Conservation (phyloP, 768 basidiomycete species). For the Pisolithus tinctorius region DNA sequence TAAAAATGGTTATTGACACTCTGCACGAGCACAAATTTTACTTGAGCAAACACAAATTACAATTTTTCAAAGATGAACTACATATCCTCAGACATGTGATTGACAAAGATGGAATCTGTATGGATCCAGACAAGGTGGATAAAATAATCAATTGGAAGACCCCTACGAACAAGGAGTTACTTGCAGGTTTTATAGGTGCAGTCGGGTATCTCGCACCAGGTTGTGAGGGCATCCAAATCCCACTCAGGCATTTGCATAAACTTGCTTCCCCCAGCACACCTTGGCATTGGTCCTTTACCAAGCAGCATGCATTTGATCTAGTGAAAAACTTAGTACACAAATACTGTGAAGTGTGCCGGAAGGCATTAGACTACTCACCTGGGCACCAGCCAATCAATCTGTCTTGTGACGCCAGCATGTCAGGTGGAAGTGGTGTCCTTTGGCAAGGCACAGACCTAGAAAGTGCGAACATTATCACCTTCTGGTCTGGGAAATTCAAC, state of each 20-base stretch:
- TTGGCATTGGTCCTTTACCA: conserved; percentile 23
- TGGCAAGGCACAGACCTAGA: conserved; percentile 16
- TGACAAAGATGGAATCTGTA: conserved; percentile 30
- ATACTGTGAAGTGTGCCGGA: conserved; percentile 11
- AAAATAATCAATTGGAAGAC: conserved; percentile 30
- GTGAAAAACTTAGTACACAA: conserved; percentile 16
- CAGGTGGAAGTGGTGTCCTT: conserved; percentile 14
- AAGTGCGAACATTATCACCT: conserved; percentile 13
- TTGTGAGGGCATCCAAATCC: too few species aligned
- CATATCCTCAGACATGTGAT: conserved; percentile 18
- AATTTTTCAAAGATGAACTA: too few species aligned
- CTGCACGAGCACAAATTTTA: conserved; percentile 30
- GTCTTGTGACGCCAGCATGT: conserved; percentile 16
- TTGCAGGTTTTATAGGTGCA: conserved; percentile 30
- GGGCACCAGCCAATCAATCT: conserved; percentile 10
- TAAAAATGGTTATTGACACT: conserved; percentile 28
- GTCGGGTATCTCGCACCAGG: too few species aligned
- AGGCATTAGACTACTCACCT: conserved; percentile 15
- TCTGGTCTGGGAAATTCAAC: conserved; percentile 24
- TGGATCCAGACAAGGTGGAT: conserved; percentile 40
- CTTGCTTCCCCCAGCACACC: conserved; percentile 6
- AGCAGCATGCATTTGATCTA: conserved; percentile 27
- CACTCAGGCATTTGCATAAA: conserved; percentile 20
- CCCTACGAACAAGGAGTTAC: too few species aligned
- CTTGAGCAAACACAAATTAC: conserved; percentile 26